Evolutionary conservation across 768 basidiomycete species (phyloP).

Genomic region (Phanerodontia chrysosporium): DNA sequence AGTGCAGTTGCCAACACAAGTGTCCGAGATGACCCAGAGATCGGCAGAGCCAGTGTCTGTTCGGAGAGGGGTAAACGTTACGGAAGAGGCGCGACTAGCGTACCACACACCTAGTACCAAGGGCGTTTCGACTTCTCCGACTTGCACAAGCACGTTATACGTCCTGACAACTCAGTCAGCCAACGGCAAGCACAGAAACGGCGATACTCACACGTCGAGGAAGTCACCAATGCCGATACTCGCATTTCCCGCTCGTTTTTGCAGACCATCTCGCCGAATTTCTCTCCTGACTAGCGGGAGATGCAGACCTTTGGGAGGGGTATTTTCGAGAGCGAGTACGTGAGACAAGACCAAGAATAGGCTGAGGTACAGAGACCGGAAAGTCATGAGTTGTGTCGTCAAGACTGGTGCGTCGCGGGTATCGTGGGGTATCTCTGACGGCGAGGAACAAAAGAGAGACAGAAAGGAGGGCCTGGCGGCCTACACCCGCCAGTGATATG

Average conservation of each 20-base stretch:
- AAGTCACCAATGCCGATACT: conserved; percentile 57
- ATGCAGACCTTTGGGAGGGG: not conserved
- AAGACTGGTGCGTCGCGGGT: not conserved
- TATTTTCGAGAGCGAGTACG: not conserved
- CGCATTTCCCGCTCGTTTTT: conserved; percentile 22
- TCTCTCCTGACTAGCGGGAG: conserved; percentile 9
- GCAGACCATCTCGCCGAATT: not conserved
- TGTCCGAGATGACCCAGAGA: conserved; percentile 64
- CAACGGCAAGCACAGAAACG: not conserved
- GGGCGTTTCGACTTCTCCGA: conserved; percentile 50
- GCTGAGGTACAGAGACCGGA: not conserved
- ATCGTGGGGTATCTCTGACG: not conserved
- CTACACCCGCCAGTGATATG: conserved; percentile 1
- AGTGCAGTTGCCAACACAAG: conserved; percentile 44
- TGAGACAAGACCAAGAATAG: not conserved
- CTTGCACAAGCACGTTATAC: conserved; percentile 56
- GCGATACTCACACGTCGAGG: conserved; percentile 52
- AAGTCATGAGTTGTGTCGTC: not conserved
- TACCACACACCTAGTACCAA: conserved; percentile 53
- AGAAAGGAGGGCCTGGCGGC: not conserved
- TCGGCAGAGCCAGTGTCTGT: conserved; percentile 78
- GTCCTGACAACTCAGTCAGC: conserved; percentile 34
- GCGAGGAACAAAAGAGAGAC: not conserved
- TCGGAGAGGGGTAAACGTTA: not conserved
- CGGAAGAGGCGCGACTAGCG: not conserved